phyloP scores from a whole-genome alignment of 148 eudicot species.

The Euryodendron excelsum region DNA sequence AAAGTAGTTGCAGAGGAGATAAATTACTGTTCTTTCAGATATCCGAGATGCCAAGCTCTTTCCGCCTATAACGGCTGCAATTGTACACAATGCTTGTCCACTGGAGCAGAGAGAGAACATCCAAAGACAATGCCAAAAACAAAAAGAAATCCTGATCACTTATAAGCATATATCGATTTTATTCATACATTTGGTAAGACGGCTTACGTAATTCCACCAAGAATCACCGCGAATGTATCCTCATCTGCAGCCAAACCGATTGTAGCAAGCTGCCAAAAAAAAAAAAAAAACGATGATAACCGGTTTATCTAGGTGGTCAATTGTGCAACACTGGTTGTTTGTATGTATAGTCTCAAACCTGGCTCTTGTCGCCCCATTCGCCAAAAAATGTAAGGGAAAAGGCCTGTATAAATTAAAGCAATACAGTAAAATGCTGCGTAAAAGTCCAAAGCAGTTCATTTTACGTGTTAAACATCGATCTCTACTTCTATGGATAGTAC shows the following conservation, averaged over 20 bases:
- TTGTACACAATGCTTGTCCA: neutral
- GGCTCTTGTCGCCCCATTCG: conserved; percentile 1
- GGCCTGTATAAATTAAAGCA: neutral
- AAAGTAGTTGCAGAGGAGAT: neutral
- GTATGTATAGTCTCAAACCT: neutral
- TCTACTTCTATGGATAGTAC: neutral
- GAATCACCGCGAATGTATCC: neutral
- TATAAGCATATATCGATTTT: too few relatives aligned
- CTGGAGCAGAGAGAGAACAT: neutral
- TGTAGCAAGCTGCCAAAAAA: neutral
- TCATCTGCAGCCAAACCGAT: neutral
- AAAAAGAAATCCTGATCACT: too few relatives aligned
- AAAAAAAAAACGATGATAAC: neutral
- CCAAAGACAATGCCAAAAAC: neutral
- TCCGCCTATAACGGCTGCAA: neutral
- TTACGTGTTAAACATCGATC: too few relatives aligned
- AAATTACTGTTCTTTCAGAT: neutral
- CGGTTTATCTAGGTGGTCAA: neutral
- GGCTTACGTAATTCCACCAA: neutral
- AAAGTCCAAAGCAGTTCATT: too few relatives aligned
- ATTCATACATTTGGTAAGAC: neutral
- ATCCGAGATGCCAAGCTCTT: conserved; percentile 4
- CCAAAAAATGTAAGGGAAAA: conserved; percentile 1
- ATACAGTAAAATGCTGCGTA: too few relatives aligned
- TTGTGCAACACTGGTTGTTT: neutral